phyloP scores from a whole-genome alignment of 1,284 basidiomycete genomes.

The Tremellales sp. region DNA sequence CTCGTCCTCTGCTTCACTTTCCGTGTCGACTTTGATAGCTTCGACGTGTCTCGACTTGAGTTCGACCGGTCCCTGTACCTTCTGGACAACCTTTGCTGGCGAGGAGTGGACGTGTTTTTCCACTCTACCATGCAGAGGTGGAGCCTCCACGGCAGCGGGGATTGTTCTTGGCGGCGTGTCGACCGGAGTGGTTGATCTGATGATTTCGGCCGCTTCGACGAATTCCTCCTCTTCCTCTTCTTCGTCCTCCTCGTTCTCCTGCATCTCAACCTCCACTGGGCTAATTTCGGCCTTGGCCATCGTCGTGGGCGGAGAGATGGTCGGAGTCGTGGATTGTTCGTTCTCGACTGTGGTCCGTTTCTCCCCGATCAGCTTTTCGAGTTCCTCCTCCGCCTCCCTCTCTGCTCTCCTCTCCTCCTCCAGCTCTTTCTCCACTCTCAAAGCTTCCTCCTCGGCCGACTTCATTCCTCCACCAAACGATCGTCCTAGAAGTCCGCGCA shows the following conservation, averaged over 20 bases:
- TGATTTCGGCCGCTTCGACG: not conserved
- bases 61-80: not conserved
- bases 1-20: not conserved
- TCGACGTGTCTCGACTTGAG: not conserved
- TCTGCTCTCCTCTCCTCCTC: constrained; percentile 31
- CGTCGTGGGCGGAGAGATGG: constrained; percentile 3
- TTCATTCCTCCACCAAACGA: constrained; percentile 15
- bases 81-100: constrained; percentile 6
- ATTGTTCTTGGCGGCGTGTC: constrained; percentile 13
- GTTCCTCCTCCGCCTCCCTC: constrained; percentile 26
- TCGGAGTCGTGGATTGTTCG: not conserved
- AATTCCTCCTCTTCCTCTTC: constrained; percentile 7
- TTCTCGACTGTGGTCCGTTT: not conserved
- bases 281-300: not conserved
- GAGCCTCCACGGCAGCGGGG: constrained; percentile 1
- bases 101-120: constrained; percentile 14
- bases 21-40: not conserved
- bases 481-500: constrained; percentile 30
- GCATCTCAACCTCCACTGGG: not conserved
- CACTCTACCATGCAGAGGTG: constrained; percentile 8
- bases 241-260: constrained; percentile 6
- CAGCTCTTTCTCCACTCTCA: constrained; percentile 20
- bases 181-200: constrained; percentile 21
- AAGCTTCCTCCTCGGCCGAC: constrained; percentile 23
- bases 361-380: constrained; percentile 25